Base-by-base conservation (phyloP, 2,329 filamentous ascomycete species). In the Trichoderma afroharzianum region DNA sequence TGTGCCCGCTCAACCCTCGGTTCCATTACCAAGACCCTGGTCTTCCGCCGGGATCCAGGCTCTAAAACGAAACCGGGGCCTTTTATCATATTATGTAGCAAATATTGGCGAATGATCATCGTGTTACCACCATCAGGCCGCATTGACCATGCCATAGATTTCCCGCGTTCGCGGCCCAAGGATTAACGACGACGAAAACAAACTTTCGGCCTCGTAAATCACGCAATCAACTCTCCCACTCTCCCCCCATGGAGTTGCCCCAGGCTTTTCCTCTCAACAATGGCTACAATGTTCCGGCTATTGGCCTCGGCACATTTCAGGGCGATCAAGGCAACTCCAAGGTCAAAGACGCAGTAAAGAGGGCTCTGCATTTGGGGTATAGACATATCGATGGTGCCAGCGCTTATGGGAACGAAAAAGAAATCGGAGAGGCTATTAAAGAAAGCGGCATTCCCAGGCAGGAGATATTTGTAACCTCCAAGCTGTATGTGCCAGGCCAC, bases 351-450 rank as follows among this genome's bases (percentile, higher is more conserved):
- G 64, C 64, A 4, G 64, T 59, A 3, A 47, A 32, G 64, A 24
- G 4, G 4, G 64, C 64, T 7, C 26, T 68, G 11, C 53, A 32
- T 18, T 7, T 68, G 2, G 64, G 64, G 9, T 68, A 68, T 28
- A 57, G 64, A 30, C 64, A 68, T 14, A 68, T 68, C 24, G 64
- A 68, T 58, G 53, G 64, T 9, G 64, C 64, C 53, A 58, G n/a
- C 6, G 64, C 64, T 11, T 68, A 68, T 30, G 64, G 64, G 12
- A 68, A 68, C 32, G 64, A 68, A 59, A 68, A 47, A 15, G 33
- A 68, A 47, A 68, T 68, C 3, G 64, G 64, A 32, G 47, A 68
- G 28, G 64, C 53, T 0, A 59, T 68, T 21, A 68, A 47, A 32
- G 53, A 68, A n/a, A 68, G 53, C 12, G 53, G 64, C 1, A 59